Percentiles rank a stretch among this genome's conserved stretches.
These are phyloP conservation scores for Tulasnella calospora DNA, from an alignment of 768 basidiomycete genomes.

Conservation along the genomic window DNA sequence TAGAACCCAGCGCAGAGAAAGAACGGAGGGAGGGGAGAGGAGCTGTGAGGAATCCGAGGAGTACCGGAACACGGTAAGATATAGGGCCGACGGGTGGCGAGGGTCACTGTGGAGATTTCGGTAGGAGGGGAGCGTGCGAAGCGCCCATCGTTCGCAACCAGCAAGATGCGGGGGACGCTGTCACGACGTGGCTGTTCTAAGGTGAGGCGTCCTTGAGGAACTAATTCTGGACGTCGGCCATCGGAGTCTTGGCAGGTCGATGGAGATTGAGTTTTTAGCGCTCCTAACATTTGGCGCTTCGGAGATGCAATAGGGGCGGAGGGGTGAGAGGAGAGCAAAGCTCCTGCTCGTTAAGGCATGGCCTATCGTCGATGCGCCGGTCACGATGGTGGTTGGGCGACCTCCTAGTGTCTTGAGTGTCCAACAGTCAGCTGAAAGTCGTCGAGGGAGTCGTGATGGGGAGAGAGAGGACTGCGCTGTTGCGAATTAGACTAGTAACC, in stretches of 20 bases:
- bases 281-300: not conserved
- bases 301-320: not conserved
- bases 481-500: not conserved
- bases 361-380: not conserved
- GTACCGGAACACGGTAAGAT: not conserved
- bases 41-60: not conserved
- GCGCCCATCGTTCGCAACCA: not conserved
- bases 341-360: not conserved
- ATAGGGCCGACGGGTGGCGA: slow-evolving; percentile 1
- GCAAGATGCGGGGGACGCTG: not conserved
- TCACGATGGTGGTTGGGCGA: not conserved
- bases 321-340: not conserved
- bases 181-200: not conserved
- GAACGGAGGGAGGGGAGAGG: not conserved
- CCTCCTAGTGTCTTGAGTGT: not conserved
- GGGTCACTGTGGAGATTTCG: not conserved
- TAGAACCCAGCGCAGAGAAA: not conserved
- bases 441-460: not conserved
- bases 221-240: not conserved
- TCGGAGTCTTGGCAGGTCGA: not conserved
- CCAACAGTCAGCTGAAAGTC: not conserved
- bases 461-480: not conserved
- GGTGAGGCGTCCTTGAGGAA: not conserved
- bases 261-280: not conserved
- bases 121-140: not conserved